Evolutionary conservation across 2,329 filamentous ascomycete genomes (phyloP), one percentile per base, ranked within the genome.

Genomic region (Neospermospora avenae): DNA sequence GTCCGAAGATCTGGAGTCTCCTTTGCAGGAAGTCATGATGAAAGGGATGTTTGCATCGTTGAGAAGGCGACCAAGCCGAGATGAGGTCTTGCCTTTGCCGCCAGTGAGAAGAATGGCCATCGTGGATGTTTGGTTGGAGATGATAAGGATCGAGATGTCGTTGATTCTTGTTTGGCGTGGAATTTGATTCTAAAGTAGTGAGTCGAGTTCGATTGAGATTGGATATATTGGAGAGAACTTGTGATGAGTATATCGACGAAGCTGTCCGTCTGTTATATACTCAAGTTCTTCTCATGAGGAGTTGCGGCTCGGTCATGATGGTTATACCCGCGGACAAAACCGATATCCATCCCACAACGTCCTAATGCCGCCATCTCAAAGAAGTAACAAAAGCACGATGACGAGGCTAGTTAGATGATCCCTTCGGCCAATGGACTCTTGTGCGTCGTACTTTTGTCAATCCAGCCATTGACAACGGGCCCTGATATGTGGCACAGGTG

Each of bases 61-160:
- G 14, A 77, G 70, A 7, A 75, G 68, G 8, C 60, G 49, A 35
- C 73, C 73, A 37, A 79, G 63, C 37, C 73, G 72, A 28, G 68
- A 68, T 39, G 74, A 74, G 1, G 78, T 75, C 39, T 77, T 78
- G 60, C 78, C 78, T 0, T 74, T 78, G 53, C 78, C 78, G 58
- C 78, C 78, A 4, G 74, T 68, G 13, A 80, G 63, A 39, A 80
- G 72, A 52, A 80, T 67, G n/a, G 63, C 53, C 63, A 63, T 65
- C 28, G 16, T 55, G 41, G 37, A 42, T 34, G 51, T 3, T 25
- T 54, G 35, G 22, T 31, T 6, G 28, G 11, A 31, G 28, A 10
- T 10, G 28, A 31, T 5, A 10, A 31, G 28, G 28, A 31, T 10
- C n/a, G n/a, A n/a, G n/a, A n/a, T n/a, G 28, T 31, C 1, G 28